Conservation (phyloP, 495 filamentous ascomycete species). For the Xylaria curta region DNA sequence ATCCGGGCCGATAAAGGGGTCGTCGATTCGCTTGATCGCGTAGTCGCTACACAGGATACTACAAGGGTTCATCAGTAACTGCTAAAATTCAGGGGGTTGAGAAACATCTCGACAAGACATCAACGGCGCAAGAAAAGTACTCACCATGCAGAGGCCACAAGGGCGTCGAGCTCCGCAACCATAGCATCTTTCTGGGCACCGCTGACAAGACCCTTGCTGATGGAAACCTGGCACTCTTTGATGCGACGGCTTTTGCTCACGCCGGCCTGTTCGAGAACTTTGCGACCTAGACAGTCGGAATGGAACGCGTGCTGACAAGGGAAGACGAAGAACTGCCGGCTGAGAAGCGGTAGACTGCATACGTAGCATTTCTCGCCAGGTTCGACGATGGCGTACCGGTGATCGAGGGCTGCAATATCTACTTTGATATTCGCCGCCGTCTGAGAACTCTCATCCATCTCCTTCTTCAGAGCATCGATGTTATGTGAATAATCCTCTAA, state of each 20-base stretch:
- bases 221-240: constrained; percentile 78
- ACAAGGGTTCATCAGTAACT: constrained; percentile 27
- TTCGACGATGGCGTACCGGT: constrained; percentile 93
- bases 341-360: constrained; percentile 83
- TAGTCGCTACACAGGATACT: constrained; percentile 92
- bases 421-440: constrained; percentile 88
- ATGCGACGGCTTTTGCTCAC: constrained; percentile 81
- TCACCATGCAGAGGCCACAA: constrained; percentile 83
- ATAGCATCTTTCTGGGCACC: constrained; percentile 76
- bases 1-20: constrained; percentile 77
- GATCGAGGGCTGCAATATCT: constrained; percentile 83
- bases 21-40: constrained; percentile 90
- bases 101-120: constrained; percentile 1
- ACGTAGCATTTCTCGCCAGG: constrained; percentile 93
- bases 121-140: constrained; percentile 38
- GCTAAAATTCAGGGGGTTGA: neutral
- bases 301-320: constrained; percentile 98
- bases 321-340: constrained; percentile 95
- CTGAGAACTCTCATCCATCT: constrained; percentile 91
- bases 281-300: constrained; percentile 85
- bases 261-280: constrained; percentile 77
- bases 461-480: constrained; percentile 86
- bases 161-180: constrained; percentile 83
- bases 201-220: constrained; percentile 71
- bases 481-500: constrained; percentile 89